Percentiles rank a stretch among this genome's conserved stretches.
These are phyloP conservation scores for Alliaria petiolata DNA, from an alignment of 345 rosid genomes.

Conservation along the genomic window DNA sequence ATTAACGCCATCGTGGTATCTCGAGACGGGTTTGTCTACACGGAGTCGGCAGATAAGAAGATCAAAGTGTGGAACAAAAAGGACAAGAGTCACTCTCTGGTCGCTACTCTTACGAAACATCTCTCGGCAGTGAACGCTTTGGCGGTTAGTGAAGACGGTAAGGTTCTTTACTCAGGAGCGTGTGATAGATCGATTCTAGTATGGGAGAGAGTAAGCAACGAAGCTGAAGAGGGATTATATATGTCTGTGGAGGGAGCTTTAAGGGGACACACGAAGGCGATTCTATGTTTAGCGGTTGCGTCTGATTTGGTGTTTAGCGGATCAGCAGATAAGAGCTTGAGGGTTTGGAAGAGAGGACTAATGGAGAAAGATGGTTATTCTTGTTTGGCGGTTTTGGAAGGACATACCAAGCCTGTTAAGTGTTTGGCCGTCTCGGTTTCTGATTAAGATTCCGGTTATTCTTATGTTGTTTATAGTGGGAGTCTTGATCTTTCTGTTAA, in stretches of 20 bases:
- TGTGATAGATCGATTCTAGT: constrained; percentile 73
- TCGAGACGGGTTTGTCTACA: constrained; percentile 53
- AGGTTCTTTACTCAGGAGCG: constrained; percentile 68
- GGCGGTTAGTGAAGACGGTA: constrained; percentile 56
- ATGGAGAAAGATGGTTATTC: constrained; percentile 37
- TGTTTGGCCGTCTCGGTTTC: constrained; percentile 47
- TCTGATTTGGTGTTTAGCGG: constrained; percentile 62
- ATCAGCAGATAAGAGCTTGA: constrained; percentile 58
- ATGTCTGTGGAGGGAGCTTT: constrained; percentile 65
- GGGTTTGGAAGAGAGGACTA: constrained; percentile 58
- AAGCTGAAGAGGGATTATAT: constrained; percentile 7
- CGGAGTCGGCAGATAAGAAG: constrained; percentile 73
- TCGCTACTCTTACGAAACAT: constrained; percentile 54
- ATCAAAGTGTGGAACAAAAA: constrained; percentile 58
- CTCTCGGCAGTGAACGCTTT: constrained; percentile 67
- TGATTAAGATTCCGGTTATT: constrained; percentile 1
- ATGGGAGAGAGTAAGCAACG: constrained; percentile 43
- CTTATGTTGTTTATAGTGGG: constrained; percentile 57
- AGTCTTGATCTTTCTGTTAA: constrained; percentile 62
- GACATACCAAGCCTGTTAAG: constrained; percentile 64
- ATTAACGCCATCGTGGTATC: constrained; percentile 55
- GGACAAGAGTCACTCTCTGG: constrained; percentile 37
- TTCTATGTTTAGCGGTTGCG: constrained; percentile 56
- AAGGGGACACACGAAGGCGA: constrained; percentile 64
- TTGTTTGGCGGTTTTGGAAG: constrained; percentile 58